Evolutionary conservation across 2,329 filamentous ascomycete species (phyloP).

Genomic region (Microdochium nivale): DNA sequence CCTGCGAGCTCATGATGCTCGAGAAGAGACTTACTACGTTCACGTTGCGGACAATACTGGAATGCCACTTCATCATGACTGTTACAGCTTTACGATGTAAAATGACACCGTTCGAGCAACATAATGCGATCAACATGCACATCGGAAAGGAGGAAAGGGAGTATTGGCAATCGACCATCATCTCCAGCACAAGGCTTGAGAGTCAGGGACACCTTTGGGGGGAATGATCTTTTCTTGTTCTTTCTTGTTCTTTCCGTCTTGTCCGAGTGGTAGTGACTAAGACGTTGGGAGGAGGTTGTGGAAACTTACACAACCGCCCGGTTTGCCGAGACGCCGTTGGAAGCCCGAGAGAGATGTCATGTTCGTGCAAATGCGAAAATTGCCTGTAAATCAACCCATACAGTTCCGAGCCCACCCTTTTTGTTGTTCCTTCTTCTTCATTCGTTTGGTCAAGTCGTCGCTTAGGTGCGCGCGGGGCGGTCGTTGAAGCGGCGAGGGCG

Average conservation of each 20-base stretch:
- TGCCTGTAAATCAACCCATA: slow-evolving; percentile 16
- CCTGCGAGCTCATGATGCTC: too few species aligned
- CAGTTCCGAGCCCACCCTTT: slow-evolving; percentile 16
- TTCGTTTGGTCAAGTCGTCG: neutral
- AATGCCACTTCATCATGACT: too few species aligned
- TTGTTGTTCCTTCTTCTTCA: slow-evolving; percentile 16
- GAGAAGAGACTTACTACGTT: too few species aligned
- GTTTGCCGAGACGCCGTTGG: slow-evolving; percentile 43
- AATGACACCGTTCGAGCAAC: too few species aligned
- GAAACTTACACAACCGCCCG: slow-evolving; percentile 43
- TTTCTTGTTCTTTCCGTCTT: slow-evolving; percentile 35
- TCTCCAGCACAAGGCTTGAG: slow-evolving; percentile 48
- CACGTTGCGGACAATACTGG: too few species aligned
- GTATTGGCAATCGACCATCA: slow-evolving; percentile 89
- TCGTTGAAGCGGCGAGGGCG: slow-evolving; percentile 70
- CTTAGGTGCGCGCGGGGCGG: slow-evolving; percentile 31
- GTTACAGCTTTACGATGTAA: too few species aligned
- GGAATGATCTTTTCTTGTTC: slow-evolving; percentile 46
- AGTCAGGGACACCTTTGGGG: slow-evolving; percentile 86
- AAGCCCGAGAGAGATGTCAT: neutral
- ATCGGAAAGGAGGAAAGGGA: slow-evolving; percentile 8
- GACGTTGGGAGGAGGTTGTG: neutral
- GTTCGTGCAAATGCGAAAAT: neutral
- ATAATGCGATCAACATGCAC: neutral
- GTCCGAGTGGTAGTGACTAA: neutral